Evolutionary conservation across 2,329 filamentous ascomycete species (phyloP).

Genomic region (Fusarium newnesense): DNA sequence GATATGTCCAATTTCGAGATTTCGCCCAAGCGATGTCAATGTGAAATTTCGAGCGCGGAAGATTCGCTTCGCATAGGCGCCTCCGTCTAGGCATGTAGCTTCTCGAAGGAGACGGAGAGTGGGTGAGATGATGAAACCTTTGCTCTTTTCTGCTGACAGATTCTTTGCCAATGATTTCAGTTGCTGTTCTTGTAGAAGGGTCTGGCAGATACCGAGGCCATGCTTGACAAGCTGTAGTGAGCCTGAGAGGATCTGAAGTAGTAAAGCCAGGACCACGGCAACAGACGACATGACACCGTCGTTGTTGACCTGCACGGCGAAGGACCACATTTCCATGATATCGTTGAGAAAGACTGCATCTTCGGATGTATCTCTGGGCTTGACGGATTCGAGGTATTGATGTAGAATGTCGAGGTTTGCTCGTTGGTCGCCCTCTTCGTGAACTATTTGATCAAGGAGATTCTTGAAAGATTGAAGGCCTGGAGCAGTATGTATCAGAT

Average conservation of each 20-base stretch:
- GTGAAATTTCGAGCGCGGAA: slow-evolving; percentile 83
- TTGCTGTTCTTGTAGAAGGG: slow-evolving; percentile 82
- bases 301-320: slow-evolving; percentile 81
- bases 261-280: slow-evolving; percentile 81
- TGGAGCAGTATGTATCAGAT: slow-evolving; percentile 41
- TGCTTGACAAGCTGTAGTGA: slow-evolving; percentile 79
- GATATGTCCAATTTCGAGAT: slow-evolving; percentile 75
- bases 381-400: slow-evolving; percentile 72
- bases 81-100: slow-evolving; percentile 86
- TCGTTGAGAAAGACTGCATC: slow-evolving; percentile 76
- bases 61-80: slow-evolving; percentile 78
- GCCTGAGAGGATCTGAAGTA: slow-evolving; percentile 81
- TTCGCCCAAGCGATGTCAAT: slow-evolving; percentile 81
- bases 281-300: slow-evolving; percentile 84
- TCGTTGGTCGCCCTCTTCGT: slow-evolving; percentile 55
- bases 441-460: slow-evolving; percentile 74
- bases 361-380: slow-evolving; percentile 56
- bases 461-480: slow-evolving; percentile 76
- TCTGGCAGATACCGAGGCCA: slow-evolving; percentile 82
- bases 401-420: slow-evolving; percentile 68
- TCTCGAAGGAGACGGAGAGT: slow-evolving; percentile 87
- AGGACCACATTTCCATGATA: slow-evolving; percentile 88
- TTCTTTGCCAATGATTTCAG: slow-evolving; percentile 83
- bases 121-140: slow-evolving; percentile 89
- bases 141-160: slow-evolving; percentile 81